Evolutionary conservation across 78 protist species (phyloP), one percentile per base, ranked within the genome.

Genomic region (Anaeramoeba flamelloides): DNA sequence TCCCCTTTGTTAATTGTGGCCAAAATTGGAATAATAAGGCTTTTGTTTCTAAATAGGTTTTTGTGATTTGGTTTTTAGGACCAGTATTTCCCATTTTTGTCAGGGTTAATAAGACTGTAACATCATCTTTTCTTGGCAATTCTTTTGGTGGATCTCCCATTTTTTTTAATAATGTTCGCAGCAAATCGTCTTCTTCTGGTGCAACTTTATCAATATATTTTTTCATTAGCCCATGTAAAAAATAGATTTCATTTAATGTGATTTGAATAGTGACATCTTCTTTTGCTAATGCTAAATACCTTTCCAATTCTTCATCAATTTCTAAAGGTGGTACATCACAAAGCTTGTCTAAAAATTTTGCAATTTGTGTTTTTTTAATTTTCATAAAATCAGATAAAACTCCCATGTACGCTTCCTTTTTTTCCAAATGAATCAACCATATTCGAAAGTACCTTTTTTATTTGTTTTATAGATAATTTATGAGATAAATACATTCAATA

Each of bases 381-480:
- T 26, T 17, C 69, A 53, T 53, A 53, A 53, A 53, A 53, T 53
- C 69, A 8, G 34, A 26, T 53, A 53, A 53, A 53, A 53, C 17
- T 53, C 34, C 69, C 69, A 53, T 53, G 17, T 53, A 53, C 8
- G 17, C 17, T 53, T 53, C 69, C 17, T 53, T 53, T n/a, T 53
- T 53, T 53, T 17, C 69, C 69, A 53, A 53, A 53, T 53, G 69
- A 53, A 53, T 53, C 69, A 53, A n/a, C n/a, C n/a, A n/a, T n/a
- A n/a, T n/a, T n/a, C n/a, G n/a, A n/a, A n/a, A n/a, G n/a, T n/a
- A n/a, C n/a, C n/a, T n/a, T n/a, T n/a, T n/a, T n/a, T n/a, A n/a
- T n/a, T n/a, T n/a, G n/a, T n/a, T n/a, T n/a, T n/a, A n/a, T n/a
- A n/a, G n/a, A n/a, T n/a, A n/a, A n/a, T n/a, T n/a, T n/a, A n/a